phyloP scores from a whole-genome alignment of 192 early-diverging fungal species.

The Jimgerdemannia flammicorona region DNA sequence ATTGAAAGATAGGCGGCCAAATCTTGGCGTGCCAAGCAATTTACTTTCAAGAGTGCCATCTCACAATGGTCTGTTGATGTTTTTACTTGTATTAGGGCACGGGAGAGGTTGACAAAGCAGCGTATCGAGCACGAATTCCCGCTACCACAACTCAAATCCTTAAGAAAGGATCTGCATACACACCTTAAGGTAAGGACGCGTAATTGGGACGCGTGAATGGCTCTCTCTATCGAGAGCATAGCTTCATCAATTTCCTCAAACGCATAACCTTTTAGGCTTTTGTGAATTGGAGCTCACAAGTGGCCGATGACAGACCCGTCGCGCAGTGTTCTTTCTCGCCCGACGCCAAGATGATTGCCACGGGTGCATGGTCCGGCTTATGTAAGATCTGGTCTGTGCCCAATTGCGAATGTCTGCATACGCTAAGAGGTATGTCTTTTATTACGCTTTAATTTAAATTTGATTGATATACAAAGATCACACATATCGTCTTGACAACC shows the following conservation, averaged over 20 bases:
- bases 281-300: conserved; percentile 74
- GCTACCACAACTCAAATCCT: conserved; percentile 59
- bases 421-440: not conserved
- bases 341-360: conserved; percentile 71
- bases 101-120: conserved; percentile 60
- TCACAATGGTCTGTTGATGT: too few species aligned
- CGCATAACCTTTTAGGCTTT: conserved; percentile 38
- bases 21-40: not conserved
- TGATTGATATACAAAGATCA: too few species aligned
- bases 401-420: conserved; percentile 48
- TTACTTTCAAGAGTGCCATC: not conserved
- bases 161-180: conserved; percentile 70
- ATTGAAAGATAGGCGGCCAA: conserved; percentile 10
- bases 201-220: not conserved
- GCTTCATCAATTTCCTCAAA: too few species aligned
- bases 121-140: conserved; percentile 61
- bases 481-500: not conserved
- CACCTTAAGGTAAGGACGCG: conserved; percentile 55
- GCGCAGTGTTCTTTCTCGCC: conserved; percentile 76
- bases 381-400: conserved; percentile 90
- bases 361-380: conserved; percentile 81
- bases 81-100: conserved; percentile 44
- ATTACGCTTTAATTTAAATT: too few species aligned
- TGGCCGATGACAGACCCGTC: conserved; percentile 86
- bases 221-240: not conserved